These are phyloP conservation scores for Lachnellula cervina DNA, from an alignment of 2,329 filamentous ascomycete species.

Conservation along the genomic window DNA sequence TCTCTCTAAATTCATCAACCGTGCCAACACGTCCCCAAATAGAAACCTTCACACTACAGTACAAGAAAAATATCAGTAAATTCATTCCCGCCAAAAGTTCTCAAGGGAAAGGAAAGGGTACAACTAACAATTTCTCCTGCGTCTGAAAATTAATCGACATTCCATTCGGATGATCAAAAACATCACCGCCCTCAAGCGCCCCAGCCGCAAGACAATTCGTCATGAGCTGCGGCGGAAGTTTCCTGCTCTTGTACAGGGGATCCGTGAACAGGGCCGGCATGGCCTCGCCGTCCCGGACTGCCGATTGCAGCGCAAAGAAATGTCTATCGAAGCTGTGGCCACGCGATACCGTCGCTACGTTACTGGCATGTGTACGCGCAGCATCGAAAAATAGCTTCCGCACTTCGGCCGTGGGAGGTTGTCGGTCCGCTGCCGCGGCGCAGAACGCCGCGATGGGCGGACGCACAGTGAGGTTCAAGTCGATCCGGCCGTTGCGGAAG, in stretches of 20 bases:
- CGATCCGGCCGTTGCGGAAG: conserved; percentile 4
- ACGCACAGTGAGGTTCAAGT: background rate
- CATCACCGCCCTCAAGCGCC: too few species aligned
- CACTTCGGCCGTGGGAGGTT: background rate
- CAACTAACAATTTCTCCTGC: too few species aligned
- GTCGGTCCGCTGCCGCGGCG: background rate
- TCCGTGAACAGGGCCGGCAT: background rate
- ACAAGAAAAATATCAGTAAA: too few species aligned
- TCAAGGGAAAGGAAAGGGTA: too few species aligned
- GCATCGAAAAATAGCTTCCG: background rate
- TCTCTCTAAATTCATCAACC: background rate
- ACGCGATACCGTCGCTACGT: background rate
- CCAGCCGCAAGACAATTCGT: too few species aligned
- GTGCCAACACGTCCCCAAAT: background rate
- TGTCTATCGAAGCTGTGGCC: background rate
- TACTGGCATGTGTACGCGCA: background rate
- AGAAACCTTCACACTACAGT: too few species aligned
- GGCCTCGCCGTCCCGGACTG: background rate
- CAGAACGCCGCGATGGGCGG: background rate
- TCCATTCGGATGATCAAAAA: too few species aligned
- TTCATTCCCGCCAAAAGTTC: too few species aligned
- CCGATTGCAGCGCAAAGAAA: background rate
- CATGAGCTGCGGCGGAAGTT: too few species aligned
- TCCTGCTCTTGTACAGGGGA: background rate
- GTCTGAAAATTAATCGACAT: too few species aligned